phyloP scores from a whole-genome alignment of 2,329 filamentous ascomycete genomes.

The Tolypocladium tundrense region DNA sequence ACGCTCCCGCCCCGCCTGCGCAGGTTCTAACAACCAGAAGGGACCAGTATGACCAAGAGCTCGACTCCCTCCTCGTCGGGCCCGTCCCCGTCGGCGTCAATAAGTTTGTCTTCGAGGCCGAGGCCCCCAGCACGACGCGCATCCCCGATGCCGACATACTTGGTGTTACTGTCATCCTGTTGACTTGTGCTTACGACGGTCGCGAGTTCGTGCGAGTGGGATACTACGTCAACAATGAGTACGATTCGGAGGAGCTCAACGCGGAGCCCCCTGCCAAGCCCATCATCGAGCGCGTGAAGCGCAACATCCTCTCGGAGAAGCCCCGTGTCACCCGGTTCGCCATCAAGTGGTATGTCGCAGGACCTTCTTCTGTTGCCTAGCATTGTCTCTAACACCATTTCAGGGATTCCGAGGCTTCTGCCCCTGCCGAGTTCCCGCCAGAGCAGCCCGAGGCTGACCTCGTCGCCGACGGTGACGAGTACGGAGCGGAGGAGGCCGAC shows the following conservation, averaged over 20 bases:
- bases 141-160: constrained; percentile 94
- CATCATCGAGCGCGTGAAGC: constrained; percentile 79
- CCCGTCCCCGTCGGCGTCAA: constrained; percentile 97
- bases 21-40: constrained; percentile 33
- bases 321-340: constrained; percentile 93
- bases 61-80: constrained; percentile 90
- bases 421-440: constrained; percentile 89
- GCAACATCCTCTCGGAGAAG: constrained; percentile 94
- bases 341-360: constrained; percentile 77
- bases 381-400: background rate
- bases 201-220: constrained; percentile 96
- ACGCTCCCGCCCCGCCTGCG: constrained; percentile 7
- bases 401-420: constrained; percentile 92
- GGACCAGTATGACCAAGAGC: constrained; percentile 95
- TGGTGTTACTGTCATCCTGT: constrained; percentile 90
- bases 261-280: constrained; percentile 87
- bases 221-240: constrained; percentile 99
- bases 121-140: constrained; percentile 77
- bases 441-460: constrained; percentile 95
- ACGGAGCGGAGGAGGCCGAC: constrained; percentile 82
- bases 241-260: constrained; percentile 81
- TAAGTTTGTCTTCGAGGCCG: constrained; percentile 97
- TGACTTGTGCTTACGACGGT: constrained; percentile 93
- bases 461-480: constrained; percentile 74
- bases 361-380: background rate